A percentile compares a stretch with the other conserved stretches of the same genome.
phyloP scores from a whole-genome alignment of 2,329 filamentous ascomycete species.

The Pestalotiopsis fici region DNA sequence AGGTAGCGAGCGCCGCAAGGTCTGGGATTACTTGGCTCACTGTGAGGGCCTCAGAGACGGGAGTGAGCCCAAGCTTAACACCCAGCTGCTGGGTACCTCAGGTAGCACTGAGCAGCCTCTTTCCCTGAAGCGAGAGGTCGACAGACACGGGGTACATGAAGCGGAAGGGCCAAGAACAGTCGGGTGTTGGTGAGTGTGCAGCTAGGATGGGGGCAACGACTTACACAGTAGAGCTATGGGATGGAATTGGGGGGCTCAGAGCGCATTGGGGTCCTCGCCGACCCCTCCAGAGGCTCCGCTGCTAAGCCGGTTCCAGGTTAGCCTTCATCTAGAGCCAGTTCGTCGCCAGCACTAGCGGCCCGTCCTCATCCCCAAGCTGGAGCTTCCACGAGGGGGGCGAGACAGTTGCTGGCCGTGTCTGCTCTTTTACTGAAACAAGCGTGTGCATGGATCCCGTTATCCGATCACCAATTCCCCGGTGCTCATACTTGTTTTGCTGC shows the following conservation, averaged over 20 bases:
- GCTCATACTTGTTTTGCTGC: not conserved
- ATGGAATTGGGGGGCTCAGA: not conserved
- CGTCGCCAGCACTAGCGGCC: conserved; percentile 4
- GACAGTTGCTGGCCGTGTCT: not conserved
- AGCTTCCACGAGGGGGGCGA: conserved; percentile 4
- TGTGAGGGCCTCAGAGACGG: not conserved
- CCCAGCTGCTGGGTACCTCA: not conserved
- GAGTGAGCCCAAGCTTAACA: not conserved
- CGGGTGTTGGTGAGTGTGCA: not conserved
- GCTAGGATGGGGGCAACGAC: not conserved
- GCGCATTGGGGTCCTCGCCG: not conserved
- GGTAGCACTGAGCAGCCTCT: not conserved
- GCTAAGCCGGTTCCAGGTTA: conserved; percentile 2
- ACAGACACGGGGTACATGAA: not conserved
- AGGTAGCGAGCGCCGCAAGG: not conserved
- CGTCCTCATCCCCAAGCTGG: conserved; percentile 2
- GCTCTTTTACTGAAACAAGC: conserved; percentile 3
- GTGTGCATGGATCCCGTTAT: not conserved
- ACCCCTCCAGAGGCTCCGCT: not conserved
- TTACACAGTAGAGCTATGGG: not conserved
- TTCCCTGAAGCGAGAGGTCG: not conserved
- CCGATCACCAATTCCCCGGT: not conserved
- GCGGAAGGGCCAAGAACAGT: not conserved
- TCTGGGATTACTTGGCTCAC: no score
- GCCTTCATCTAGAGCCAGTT: conserved; percentile 2